Evolutionary conservation across 495 filamentous ascomycete species (phyloP).

Genomic region (Chaetomium tenue): DNA sequence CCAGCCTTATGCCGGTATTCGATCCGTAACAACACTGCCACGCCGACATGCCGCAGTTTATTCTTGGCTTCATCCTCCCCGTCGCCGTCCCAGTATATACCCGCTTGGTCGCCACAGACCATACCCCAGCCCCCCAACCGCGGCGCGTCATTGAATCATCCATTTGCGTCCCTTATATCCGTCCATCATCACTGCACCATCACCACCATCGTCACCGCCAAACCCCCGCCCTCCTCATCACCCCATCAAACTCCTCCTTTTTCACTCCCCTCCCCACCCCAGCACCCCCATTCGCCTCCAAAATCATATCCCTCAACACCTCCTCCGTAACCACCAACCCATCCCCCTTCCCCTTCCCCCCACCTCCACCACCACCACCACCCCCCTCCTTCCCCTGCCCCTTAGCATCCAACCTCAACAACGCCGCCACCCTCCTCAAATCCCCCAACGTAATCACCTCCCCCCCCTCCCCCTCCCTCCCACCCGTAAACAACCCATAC

Average conservation of each 20-base stretch:
- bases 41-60: too few species aligned
- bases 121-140: too few species aligned
- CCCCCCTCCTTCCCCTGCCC: neutral
- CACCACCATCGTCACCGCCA: conserved; percentile 51
- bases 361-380: neutral
- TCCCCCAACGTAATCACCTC: conserved; percentile 68
- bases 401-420: conserved; percentile 69
- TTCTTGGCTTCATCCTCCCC: too few species aligned
- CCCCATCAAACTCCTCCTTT: conserved; percentile 75
- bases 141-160: too few species aligned
- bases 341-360: conserved; percentile 3
- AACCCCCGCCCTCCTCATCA: conserved; percentile 81
- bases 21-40: too few species aligned
- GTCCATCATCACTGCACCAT: neutral
- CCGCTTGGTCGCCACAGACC: too few species aligned
- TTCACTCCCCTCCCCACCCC: conserved; percentile 70
- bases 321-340: conserved; percentile 67
- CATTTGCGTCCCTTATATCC: neutral
- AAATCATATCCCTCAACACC: conserved; percentile 84
- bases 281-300: conserved; percentile 82
- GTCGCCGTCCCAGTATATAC: too few species aligned
- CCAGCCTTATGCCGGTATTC: too few species aligned
- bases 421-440: conserved; percentile 73
- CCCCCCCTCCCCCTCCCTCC: conserved; percentile 65
- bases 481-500: conserved; percentile 54